phyloP scores from a whole-genome alignment of 768 basidiomycete species.

The Calocera viscosa region DNA sequence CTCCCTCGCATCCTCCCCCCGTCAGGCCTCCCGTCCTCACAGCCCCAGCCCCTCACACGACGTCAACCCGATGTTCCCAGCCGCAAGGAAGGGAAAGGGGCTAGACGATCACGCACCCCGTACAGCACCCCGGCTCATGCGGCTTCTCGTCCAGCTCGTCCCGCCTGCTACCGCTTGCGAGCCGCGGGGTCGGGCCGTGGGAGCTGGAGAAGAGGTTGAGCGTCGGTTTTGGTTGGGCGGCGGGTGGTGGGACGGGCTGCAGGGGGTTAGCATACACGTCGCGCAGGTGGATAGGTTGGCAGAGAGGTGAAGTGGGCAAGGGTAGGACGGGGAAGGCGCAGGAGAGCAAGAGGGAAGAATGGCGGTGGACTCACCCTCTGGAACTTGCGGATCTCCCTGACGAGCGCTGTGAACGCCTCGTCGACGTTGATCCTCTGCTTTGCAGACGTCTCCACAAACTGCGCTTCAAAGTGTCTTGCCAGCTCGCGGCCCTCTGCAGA shows the following conservation, averaged over 20 bases:
- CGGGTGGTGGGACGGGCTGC: neutral
- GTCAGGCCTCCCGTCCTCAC: neutral
- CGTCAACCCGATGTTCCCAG: neutral
- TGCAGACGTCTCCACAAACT: slow-evolving; percentile 36
- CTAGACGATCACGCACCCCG: slow-evolving; percentile 13
- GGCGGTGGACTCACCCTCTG: slow-evolving; percentile 27
- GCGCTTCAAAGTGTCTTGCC: slow-evolving; percentile 29
- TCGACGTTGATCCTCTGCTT: slow-evolving; percentile 36
- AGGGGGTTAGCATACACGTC: neutral
- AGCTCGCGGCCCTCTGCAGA: slow-evolving; percentile 34
- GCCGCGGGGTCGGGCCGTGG: neutral
- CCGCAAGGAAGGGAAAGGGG: neutral
- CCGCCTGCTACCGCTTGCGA: neutral
- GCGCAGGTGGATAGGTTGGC: too few species aligned
- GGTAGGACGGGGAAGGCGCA: neutral
- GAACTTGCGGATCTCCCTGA: slow-evolving; percentile 31
- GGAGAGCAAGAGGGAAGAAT: neutral
- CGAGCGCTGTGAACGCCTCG: slow-evolving; percentile 32
- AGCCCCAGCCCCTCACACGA: neutral
- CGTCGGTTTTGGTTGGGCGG: neutral
- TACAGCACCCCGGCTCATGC: slow-evolving; percentile 20
- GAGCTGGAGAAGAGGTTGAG: neutral
- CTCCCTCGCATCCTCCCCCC: neutral
- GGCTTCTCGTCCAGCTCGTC: slow-evolving; percentile 16
- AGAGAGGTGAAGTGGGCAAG: too few species aligned